phyloP scores from a whole-genome alignment of 306 rosid genomes.

The Medicago ruthenica region DNA sequence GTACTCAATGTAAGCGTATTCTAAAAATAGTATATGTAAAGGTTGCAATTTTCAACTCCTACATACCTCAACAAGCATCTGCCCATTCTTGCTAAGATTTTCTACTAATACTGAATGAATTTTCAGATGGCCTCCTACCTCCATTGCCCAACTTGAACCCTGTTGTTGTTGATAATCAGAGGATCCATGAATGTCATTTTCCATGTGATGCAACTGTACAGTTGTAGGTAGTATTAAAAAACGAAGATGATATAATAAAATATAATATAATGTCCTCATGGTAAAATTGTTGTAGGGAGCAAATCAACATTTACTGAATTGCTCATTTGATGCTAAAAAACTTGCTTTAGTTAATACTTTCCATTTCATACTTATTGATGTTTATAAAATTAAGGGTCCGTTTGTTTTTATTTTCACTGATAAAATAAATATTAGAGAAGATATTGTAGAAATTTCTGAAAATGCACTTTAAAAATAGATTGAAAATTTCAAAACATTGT shows the following conservation, averaged over 20 bases:
- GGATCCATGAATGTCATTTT: slow-evolving; percentile 63
- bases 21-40: background rate
- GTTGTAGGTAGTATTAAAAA: slow-evolving; percentile 30
- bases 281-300: background rate
- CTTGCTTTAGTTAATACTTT: too few species aligned
- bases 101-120: slow-evolving; percentile 84
- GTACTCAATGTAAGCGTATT: background rate
- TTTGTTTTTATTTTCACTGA: background rate
- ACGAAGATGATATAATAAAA: slow-evolving; percentile 17
- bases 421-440: too few species aligned
- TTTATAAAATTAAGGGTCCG: background rate
- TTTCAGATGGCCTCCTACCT: slow-evolving; percentile 92
- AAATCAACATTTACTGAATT: too few species aligned
- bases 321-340: too few species aligned
- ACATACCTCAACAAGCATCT: slow-evolving; percentile 90
- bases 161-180: slow-evolving; percentile 67
- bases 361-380: background rate
- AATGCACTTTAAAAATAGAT: too few species aligned
- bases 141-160: slow-evolving; percentile 98
- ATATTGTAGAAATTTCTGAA: too few species aligned
- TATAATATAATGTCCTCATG: background rate
- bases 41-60: slow-evolving; percentile 3
- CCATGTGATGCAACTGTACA: slow-evolving; percentile 68
- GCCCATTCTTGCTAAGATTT: slow-evolving; percentile 82
- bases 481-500: too few species aligned